Evolutionary conservation across 2,329 filamentous ascomycete species (phyloP), one percentile per base, ranked within the genome.

Genomic region (Phaeosphaeriaceae sp.): DNA sequence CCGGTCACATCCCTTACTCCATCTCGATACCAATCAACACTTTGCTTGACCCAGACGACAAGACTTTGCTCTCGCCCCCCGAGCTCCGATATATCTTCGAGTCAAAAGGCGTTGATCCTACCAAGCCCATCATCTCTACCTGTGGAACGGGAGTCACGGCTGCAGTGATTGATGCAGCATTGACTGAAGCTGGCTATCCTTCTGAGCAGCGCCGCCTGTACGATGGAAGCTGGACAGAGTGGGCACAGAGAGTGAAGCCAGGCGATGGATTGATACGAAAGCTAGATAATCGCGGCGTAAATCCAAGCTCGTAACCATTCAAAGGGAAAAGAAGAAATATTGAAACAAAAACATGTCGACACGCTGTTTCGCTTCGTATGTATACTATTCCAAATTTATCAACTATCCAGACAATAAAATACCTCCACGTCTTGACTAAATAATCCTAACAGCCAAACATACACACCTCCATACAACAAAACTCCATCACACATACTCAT

Each of bases 141-240:
- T 99, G 94, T 65, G 94, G 94, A 11, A 97, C 92, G 6, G 94
- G 94, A 28, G 93, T 99, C 42, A 97, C 92, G 9, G 94, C 94
- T 6, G 90, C 90, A 15, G 84, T 97, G 35, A 85, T 99, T 34
- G 94, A 99, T 69, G 88, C 92, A 30, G 94, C 92, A 2, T 76
- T 99, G 45, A 85, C 84, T 23, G 86, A 91, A 72, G 90, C 92
- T 17, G 87, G 86, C 1, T 92, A 86, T 67, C 89, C 88, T 2
- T 78, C 83, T 3, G 82, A 86, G 52, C 83, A 83, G 46, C 84
- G 90, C 60, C 87, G 83, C 68, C 81, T 99, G 17, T 99, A 99
- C 67, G 94, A 99, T 72, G 94, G 94, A 39, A 96, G 92, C 74
- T 99, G 94, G 94, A 97, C 94, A 83, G 96, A 80, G 86, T 89